Base-by-base conservation (phyloP, 2,329 filamentous ascomycete species). In the Lojkania enalia region DNA sequence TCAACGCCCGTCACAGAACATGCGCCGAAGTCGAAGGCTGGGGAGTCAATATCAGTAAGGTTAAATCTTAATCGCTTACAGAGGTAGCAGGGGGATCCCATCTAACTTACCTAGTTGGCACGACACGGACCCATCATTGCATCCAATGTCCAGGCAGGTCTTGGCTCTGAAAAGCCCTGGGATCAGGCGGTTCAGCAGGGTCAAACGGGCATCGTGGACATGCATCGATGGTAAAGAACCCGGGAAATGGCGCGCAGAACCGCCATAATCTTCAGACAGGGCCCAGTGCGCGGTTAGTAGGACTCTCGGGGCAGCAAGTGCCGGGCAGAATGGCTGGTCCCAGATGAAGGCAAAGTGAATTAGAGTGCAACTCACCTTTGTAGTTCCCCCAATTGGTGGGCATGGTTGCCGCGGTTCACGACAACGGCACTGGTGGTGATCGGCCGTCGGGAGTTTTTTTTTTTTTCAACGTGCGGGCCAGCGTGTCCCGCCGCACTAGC, bases 1-100 rank as follows among this genome's bases (percentile, higher is more conserved):
- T 73, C 70, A 44, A 72, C 61, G 40, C 69, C 70, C 33, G 63
- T 66, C 42, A 72, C 66, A 20, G 63, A 62, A 42, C 57, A 53
- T 33, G 69, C 68, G 44, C 56, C 51, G 54, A 69, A 71, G 42
- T 69, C 60, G 45, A 71, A 59, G 41, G 60, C 70, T 73, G 57
- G 49, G 39, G 44, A 51, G 42, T 58, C 49, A 64, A 61, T 67
- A 68, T 66, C 51, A 54, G 48, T 44, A 51, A 50, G 49, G 49
- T 18, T 46, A 39, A 48, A 52, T 49, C 48, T 65, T 65, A 65
- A 50, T 64, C 57, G 63, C 48, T 60, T 66, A 49, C 52, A 54
- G 45, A n/a, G 35, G 12, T 27, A 40, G 49, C 51, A 40, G 48
- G 63, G 63, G 58, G 46, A 39, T 52, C 49, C 58, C 54, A 41